Base-by-base conservation (phyloP, 768 basidiomycete genomes). In the Russula ochroleuca region DNA sequence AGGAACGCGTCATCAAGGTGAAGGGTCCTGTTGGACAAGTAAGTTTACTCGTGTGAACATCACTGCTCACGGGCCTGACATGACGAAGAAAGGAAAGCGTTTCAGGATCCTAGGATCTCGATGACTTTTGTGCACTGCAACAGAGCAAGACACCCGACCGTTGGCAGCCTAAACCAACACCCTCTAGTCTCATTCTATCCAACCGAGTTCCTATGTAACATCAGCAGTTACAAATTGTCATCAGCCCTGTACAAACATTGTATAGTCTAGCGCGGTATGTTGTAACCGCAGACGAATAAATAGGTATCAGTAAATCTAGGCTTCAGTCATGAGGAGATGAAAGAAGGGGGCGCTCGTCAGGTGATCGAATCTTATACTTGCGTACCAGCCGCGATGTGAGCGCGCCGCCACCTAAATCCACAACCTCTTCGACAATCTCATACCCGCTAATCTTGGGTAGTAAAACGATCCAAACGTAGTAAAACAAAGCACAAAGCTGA, bases 371-470 rank as follows among this genome's bases (percentile, higher is more conserved):
- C 15, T 28, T 48, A 38, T 68, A 64, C 40, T 64, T 68, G 48
- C 56, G 47, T 23, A 61, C 58, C 38, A 68, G 62, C 21, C 57
- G 65, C 19, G 65, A 54, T 19, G 67, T 63, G 31, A 66, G 59
- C n/a, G 67, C 62, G 3, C 65, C 67, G 8, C 53, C 62, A 35
- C 28, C 54, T 31, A 68, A 59, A 23, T 66, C 54, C 19, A 68
- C 49, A n/a, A 66, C 58, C 21, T 83, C 79, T 59, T 80, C 78
- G 1, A 79, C 75, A 8, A 82, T 73, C 54, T 78, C 76, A 63
- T 83, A 82, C 0, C 77, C 76, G 10, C 81, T 77, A 6, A 75
- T 56, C 54, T 69, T 75, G 21, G 81, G 81, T 3, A 83, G 73
- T 1, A 78, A 38, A 10, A 78, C 69, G 28, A 80, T 77, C 80